Evolutionary conservation across 23 red algal species (phyloP).

Genomic region (Gracilaria domingensis): DNA sequence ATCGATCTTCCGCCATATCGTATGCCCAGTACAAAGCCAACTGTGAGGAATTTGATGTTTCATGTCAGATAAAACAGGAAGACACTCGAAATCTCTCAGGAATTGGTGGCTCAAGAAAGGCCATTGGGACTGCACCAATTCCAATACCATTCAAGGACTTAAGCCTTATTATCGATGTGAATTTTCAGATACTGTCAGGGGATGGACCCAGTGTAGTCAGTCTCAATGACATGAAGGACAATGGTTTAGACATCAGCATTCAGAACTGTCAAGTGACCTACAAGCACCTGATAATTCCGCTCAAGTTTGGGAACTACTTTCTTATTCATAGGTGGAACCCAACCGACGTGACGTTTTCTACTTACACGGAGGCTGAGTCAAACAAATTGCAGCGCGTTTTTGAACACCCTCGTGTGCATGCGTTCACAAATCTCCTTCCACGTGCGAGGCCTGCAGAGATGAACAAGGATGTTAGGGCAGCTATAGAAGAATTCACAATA

Average conservation of each 20-base stretch:
- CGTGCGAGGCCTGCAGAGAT: neutral
- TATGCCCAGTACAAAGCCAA: constrained; percentile 16
- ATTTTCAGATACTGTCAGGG: neutral
- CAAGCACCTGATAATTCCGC: neutral
- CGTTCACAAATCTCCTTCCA: constrained; percentile 8
- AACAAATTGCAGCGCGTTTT: constrained; percentile 22
- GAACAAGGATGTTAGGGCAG: neutral
- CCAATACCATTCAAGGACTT: constrained; percentile 27
- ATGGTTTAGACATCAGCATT: neutral
- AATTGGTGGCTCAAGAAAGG: constrained; percentile 30
- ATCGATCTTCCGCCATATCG: constrained; percentile 21
- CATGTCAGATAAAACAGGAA: neutral
- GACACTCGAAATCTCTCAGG: neutral
- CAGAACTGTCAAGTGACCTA: neutral
- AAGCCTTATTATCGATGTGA: constrained; percentile 7
- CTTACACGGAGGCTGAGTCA: constrained; percentile 35
- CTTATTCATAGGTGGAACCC: constrained; percentile 30
- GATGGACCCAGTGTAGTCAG: neutral
- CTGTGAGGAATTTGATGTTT: constrained; percentile 6
- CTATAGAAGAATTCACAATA: neutral
- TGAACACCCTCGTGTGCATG: neutral
- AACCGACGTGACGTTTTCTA: neutral
- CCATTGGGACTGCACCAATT: neutral
- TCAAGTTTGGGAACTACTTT: constrained; percentile 34
- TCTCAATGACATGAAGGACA: constrained; percentile 8